A percentile compares a stretch with the other conserved stretches of the same genome.
Evolutionary conservation across 2,329 filamentous ascomycete species (phyloP).

Genomic region (Torrubiella hemipterigena): DNA sequence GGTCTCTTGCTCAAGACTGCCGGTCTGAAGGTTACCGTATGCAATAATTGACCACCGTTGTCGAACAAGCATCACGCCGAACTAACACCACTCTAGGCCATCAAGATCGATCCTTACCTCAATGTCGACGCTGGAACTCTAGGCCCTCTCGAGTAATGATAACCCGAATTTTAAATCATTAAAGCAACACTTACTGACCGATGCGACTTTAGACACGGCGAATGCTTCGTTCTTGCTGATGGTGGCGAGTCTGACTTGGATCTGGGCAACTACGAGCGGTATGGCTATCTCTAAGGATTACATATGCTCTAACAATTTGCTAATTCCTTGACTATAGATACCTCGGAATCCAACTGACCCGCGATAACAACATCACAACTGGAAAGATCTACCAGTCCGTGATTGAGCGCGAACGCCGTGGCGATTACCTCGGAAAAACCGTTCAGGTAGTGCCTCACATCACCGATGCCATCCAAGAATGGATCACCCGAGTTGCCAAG

Average conservation of each 20-base stretch:
- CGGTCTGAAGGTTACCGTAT: slow-evolving; percentile 34
- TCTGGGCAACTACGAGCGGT: slow-evolving; percentile 39
- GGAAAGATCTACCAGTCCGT: slow-evolving; percentile 92
- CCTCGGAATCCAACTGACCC: slow-evolving; percentile 66
- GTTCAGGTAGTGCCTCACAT: slow-evolving; percentile 61
- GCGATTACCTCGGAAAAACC: slow-evolving; percentile 72
- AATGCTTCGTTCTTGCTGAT: not conserved
- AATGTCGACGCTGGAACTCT: slow-evolving; percentile 1
- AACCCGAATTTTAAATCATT: not conserved
- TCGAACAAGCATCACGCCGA: not conserved
- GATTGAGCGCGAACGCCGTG: slow-evolving; percentile 54
- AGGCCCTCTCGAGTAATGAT: not conserved
- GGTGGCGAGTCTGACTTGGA: slow-evolving; percentile 32
- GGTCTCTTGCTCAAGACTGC: slow-evolving; percentile 69
- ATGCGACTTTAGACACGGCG: slow-evolving; percentile 1
- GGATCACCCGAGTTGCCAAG: slow-evolving; percentile 75
- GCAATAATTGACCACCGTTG: not conserved
- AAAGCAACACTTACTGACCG: no score
- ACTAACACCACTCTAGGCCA: no score
- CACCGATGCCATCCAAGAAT: slow-evolving; percentile 82
- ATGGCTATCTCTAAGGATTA: not conserved
- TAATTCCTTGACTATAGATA: no score
- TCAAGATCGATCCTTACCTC: slow-evolving; percentile 1
- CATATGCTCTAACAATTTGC: no score
- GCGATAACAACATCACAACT: slow-evolving; percentile 93